Percentiles rank a stretch among this genome's conserved stretches.
Conservation (phyloP, 768 basidiomycete species). For the Kwoniella europaea region DNA sequence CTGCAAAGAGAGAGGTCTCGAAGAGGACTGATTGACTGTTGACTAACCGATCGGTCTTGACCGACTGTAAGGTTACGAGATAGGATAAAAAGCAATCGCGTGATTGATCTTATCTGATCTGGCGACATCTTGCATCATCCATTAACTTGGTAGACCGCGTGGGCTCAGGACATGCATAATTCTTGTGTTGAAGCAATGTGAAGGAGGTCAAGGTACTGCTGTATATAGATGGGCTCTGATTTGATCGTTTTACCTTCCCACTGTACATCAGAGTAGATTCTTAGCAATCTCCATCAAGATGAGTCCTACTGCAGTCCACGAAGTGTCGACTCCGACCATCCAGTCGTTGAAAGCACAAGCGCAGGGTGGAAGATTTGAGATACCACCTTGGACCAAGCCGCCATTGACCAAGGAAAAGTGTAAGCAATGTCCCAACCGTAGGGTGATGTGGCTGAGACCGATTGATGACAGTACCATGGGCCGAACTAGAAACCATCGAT, state of each 20-base stretch:
- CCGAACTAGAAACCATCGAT: slow-evolving; percentile 37
- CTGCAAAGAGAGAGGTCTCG: not conserved
- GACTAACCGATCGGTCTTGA: slow-evolving; percentile 2
- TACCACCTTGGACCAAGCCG: slow-evolving; percentile 22
- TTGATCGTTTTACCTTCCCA: not conserved
- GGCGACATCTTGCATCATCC: slow-evolving; percentile 13
- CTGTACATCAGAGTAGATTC: not conserved
- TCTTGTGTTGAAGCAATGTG: too few species aligned
- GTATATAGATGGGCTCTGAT: too few species aligned
- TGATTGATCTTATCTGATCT: not conserved
- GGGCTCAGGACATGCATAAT: too few species aligned
- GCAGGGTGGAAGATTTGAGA: not conserved
- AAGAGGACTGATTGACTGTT: too few species aligned
- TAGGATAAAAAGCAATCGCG: slow-evolving; percentile 7
- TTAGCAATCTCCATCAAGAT: slow-evolving; percentile 7
- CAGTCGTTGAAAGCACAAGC: slow-evolving; percentile 19
- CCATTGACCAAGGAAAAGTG: slow-evolving; percentile 24
- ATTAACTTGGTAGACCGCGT: too few species aligned
- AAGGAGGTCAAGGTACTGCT: too few species aligned
- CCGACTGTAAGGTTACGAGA: not conserved
- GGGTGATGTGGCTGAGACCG: not conserved
- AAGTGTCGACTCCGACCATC: not conserved
- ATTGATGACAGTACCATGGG: slow-evolving; percentile 30
- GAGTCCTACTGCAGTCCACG: slow-evolving; percentile 25
- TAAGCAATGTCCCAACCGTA: slow-evolving; percentile 1